A percentile compares a stretch with the other conserved stretches of the same genome.
These are phyloP conservation scores for Thermochaetoides thermophila DNA, from an alignment of 495 filamentous ascomycete species.

Conservation along the genomic window DNA sequence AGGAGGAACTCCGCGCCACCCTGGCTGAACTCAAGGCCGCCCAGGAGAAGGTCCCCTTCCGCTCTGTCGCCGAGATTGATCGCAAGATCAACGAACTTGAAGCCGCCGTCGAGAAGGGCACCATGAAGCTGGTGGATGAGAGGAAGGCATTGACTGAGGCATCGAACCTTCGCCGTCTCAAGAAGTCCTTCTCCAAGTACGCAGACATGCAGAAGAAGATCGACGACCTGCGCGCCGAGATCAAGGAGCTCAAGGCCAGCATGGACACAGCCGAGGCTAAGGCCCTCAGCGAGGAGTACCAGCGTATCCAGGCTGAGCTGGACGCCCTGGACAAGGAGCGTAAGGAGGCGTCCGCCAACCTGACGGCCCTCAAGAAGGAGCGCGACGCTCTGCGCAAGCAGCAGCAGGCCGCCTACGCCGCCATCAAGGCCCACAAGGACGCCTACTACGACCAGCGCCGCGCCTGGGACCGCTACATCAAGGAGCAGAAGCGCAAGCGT, in stretches of 20 bases:
- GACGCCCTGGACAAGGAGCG: conserved; percentile 81
- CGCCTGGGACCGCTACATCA: conserved; percentile 66
- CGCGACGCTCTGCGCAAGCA: conserved; percentile 64
- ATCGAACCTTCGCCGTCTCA: conserved; percentile 66
- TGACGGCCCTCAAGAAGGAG: conserved; percentile 80
- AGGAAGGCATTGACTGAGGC: conserved; percentile 81
- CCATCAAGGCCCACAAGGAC: conserved; percentile 74
- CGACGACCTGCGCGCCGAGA: conserved; percentile 67
- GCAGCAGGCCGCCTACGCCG: conserved; percentile 69
- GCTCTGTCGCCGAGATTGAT: conserved; percentile 77
- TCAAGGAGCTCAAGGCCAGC: conserved; percentile 68
- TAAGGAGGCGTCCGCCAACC: conserved; percentile 70
- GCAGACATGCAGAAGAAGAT: conserved; percentile 73
- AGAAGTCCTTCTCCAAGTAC: conserved; percentile 76
- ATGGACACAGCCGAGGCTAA: conserved; percentile 88
- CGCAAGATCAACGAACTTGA: conserved; percentile 64
- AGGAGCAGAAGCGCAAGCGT: conserved; percentile 53
- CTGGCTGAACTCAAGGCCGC: conserved; percentile 76
- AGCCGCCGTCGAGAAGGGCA: conserved; percentile 67
- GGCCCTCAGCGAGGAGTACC: conserved; percentile 71
- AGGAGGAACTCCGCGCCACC: conserved; percentile 65
- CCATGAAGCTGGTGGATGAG: conserved; percentile 90
- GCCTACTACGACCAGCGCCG: conserved; percentile 62
- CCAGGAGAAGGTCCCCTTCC: conserved; percentile 61
- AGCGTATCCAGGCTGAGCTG: conserved; percentile 67